Evolutionary conservation across 352 stramenopile genomes (phyloP).

Genomic region (Globisporangium nagaii): DNA sequence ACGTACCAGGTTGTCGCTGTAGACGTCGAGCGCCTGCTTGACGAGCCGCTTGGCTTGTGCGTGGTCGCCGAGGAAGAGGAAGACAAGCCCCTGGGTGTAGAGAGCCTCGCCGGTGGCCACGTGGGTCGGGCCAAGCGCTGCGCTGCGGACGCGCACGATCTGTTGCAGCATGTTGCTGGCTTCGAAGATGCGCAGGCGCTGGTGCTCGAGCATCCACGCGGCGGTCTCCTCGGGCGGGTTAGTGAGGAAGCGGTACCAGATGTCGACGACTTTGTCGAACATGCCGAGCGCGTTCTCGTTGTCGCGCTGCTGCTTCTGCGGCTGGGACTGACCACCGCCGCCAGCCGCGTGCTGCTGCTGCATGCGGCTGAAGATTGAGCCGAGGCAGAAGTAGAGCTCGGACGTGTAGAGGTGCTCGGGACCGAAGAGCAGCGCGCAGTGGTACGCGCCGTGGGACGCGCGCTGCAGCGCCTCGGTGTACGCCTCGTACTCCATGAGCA

Average conservation of each 20-base stretch:
- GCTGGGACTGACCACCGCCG: too few species aligned
- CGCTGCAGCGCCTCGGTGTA: constrained; percentile 52
- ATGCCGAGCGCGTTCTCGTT: constrained; percentile 53
- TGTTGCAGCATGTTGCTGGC: constrained; percentile 53
- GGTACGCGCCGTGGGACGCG: constrained; percentile 60
- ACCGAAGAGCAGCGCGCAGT: constrained; percentile 63
- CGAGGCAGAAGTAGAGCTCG: constrained; percentile 70
- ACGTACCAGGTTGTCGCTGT: constrained; percentile 45
- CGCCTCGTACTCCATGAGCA: constrained; percentile 46
- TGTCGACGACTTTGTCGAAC: constrained; percentile 78
- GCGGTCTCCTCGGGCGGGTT: constrained; percentile 57
- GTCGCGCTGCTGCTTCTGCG: constrained; percentile 10
- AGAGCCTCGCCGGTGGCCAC: constrained; percentile 53
- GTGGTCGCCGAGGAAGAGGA: constrained; percentile 48
- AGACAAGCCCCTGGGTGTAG: constrained; percentile 55
- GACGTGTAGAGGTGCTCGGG: constrained; percentile 71
- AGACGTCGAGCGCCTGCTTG: constrained; percentile 46
- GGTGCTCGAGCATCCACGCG: constrained; percentile 57
- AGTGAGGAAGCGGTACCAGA: constrained; percentile 74
- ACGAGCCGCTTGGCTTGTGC: constrained; percentile 44
- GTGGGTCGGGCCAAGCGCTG: constrained; percentile 36
- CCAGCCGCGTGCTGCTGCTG: constrained; percentile 24
- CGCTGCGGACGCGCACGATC: constrained; percentile 32
- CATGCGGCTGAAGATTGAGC: constrained; percentile 52
- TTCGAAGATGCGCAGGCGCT: constrained; percentile 53